Evolutionary conservation across 106 monocot species (phyloP), one percentile per base, ranked within the genome.

Genomic region (Xerophyta viscosa): DNA sequence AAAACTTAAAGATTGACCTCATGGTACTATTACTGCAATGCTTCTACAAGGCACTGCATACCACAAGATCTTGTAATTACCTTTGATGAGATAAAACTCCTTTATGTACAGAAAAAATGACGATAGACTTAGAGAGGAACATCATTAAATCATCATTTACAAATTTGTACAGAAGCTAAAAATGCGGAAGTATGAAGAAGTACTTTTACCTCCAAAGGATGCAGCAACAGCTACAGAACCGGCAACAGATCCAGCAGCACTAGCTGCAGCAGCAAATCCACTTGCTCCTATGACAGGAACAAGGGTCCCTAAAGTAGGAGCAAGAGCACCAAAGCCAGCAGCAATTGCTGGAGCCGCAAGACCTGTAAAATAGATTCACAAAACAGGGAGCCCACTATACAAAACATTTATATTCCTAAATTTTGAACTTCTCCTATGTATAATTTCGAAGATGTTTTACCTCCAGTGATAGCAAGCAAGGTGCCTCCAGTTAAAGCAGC

Each of bases 271-370:
- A 81, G 88, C 94, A 85, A 96, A 96, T 0, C 94, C 94, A 66
- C 94, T 72, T 17, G 94, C 94, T 56, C 94, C 94, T 55, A 96
- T 76, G 46, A 85, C 67, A 61, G 94, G 94, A 23, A 96, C 72
- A 44, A 96, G 48, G 25, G 88, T 74, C 27, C 88, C 88, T 64
- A 96, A 66, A 26, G 94, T 96, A 27, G 94, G 94, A 63, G 84
- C 88, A 14, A 96, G 58, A 52, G 94, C 94, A 63, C 88, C 60
- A 64, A 96, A 88, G 19, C 94, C 94, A 28, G 94, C 88, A 78
- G 94, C 94, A 65, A 96, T 96, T 62, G 94, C 94, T 63, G 94
- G 94, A 55, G 94, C 94, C 70, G 94, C 94, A 51, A 96, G 73
- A 27, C 94, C 94, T 96, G 81, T 64, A 33, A 29, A 58, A 53